Conservation (phyloP, 352 stramenopile genomes). For the Pythium myriotylum region DNA sequence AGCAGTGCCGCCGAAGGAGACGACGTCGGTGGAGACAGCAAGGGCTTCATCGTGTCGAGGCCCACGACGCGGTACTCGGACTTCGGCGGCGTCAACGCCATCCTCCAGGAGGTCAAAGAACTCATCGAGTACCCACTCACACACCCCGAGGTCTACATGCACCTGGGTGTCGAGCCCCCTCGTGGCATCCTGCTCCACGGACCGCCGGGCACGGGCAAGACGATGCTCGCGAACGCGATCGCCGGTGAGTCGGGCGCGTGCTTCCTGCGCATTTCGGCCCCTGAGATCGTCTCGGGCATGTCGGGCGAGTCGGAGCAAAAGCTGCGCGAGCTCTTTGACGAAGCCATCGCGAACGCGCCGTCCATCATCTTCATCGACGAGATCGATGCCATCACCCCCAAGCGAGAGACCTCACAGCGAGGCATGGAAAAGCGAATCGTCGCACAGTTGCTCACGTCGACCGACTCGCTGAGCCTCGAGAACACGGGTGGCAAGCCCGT, state of each 20-base stretch:
- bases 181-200: slow-evolving; percentile 92
- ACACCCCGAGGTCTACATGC: slow-evolving; percentile 92
- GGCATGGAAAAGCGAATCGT: slow-evolving; percentile 98
- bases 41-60: slow-evolving; percentile 72
- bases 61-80: slow-evolving; percentile 86
- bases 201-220: slow-evolving; percentile 94
- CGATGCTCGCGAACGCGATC: slow-evolving; percentile 93
- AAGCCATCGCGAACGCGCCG: slow-evolving; percentile 93
- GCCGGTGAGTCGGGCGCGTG: slow-evolving; percentile 90
- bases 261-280: slow-evolving; percentile 88
- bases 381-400: slow-evolving; percentile 96
- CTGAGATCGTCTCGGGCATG: slow-evolving; percentile 95
- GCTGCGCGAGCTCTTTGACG: slow-evolving; percentile 93
- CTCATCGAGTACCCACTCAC: slow-evolving; percentile 96
- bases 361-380: slow-evolving; percentile 99
- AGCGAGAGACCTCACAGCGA: slow-evolving; percentile 91
- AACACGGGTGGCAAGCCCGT: slow-evolving; percentile 92
- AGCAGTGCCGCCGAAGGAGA: neutral
- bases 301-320: slow-evolving; percentile 90
- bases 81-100: slow-evolving; percentile 87
- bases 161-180: slow-evolving; percentile 92
- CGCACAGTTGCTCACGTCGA: slow-evolving; percentile 93
- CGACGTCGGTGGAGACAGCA: slow-evolving; percentile 33
- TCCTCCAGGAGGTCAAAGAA: slow-evolving; percentile 90
- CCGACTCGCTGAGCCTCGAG: slow-evolving; percentile 89